Evolutionary conservation across 148 eudicot genomes (phyloP).

Genomic region (Camellia sinensis): DNA sequence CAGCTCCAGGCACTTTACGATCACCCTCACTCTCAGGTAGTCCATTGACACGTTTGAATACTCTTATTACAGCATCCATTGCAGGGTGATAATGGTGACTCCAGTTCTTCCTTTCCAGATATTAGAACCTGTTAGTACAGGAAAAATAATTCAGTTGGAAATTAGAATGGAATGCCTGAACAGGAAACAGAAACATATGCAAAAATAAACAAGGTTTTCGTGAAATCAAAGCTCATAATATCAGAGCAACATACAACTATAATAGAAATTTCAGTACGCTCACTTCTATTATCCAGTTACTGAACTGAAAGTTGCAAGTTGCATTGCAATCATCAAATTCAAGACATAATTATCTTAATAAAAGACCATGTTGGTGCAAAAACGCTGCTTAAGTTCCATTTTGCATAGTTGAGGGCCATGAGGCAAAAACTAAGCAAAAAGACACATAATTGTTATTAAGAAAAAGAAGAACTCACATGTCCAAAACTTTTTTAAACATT

Average conservation of each 20-base stretch:
- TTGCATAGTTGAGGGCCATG: no score
- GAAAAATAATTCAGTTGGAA: not conserved
- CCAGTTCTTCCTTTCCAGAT: slow-evolving; percentile 54
- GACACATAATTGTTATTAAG: no score
- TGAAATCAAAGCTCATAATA: no score
- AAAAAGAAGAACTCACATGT: no score
- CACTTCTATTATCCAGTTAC: not conserved
- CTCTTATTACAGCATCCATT: slow-evolving; percentile 55
- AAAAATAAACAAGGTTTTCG: no score
- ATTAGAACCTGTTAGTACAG: slow-evolving; percentile 36
- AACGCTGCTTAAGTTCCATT: not conserved
- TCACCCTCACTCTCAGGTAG: slow-evolving; percentile 39
- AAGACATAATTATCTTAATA: not conserved
- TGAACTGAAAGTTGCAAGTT: not conserved
- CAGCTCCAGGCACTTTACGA: slow-evolving; percentile 19
- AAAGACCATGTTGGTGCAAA: not conserved
- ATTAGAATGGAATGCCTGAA: not conserved
- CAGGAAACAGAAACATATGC: not conserved
- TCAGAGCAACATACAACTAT: not conserved
- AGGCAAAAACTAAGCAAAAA: no score
- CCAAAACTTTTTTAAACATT: no score
- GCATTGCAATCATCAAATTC: not conserved
- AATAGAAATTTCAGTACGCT: not conserved
- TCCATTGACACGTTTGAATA: slow-evolving; percentile 51
- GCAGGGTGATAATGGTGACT: slow-evolving; percentile 45